These are phyloP conservation scores for Yueomyces sinensis DNA, from an alignment of 805 yeast species.

Conservation along the genomic window DNA sequence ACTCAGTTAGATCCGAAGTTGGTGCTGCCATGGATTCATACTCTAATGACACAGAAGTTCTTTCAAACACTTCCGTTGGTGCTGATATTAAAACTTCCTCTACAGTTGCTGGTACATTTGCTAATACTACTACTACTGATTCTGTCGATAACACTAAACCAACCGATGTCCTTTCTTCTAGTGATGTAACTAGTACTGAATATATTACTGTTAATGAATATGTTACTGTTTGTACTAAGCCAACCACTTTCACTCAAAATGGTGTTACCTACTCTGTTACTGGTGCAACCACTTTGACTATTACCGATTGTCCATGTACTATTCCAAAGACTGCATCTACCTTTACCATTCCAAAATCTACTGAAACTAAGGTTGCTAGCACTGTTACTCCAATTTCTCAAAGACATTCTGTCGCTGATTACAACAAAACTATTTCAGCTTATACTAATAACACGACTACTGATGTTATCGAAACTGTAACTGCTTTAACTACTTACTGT, in stretches of 20 bases:
- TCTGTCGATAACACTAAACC: background rate
- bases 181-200: background rate
- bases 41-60: slow-evolving; percentile 25
- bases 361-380: slow-evolving; percentile 2
- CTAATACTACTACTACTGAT: background rate
- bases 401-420: background rate
- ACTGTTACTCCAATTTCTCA: background rate
- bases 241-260: slow-evolving; percentile 56
- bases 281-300: slow-evolving; percentile 66
- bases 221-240: slow-evolving; percentile 72
- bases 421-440: slow-evolving; percentile 8
- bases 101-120: background rate
- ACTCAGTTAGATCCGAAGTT: background rate
- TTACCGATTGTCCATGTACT: slow-evolving; percentile 82
- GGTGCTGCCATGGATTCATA: background rate
- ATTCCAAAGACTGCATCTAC: slow-evolving; percentile 13
- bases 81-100: slow-evolving; percentile 1
- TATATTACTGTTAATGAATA: slow-evolving; percentile 36
- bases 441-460: slow-evolving; percentile 3
- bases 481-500: slow-evolving; percentile 72
- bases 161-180: slow-evolving; percentile 8
- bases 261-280: slow-evolving; percentile 61
- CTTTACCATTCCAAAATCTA: slow-evolving; percentile 1
- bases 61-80: too few relatives aligned
- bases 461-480: slow-evolving; percentile 36